Evolutionary conservation across 441 rosid species (phyloP), one percentile per base, ranked within the genome.

Genomic region (Erysimum cheiri): DNA sequence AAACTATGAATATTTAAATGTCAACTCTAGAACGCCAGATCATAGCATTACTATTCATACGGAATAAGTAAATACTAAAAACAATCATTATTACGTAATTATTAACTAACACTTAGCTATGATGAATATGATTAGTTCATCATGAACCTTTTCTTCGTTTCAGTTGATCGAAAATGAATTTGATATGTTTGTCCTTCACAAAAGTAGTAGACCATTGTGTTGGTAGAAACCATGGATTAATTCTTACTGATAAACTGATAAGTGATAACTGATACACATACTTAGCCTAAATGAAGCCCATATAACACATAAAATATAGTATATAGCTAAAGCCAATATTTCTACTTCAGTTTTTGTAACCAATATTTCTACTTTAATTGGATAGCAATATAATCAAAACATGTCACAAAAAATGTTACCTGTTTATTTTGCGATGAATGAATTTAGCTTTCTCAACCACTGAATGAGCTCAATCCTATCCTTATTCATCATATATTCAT

Each of bases 401-500:
- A 55, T 43, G 52, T 32, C 13, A 17, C 22, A 0, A 8, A 19
- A 32, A 3, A 19, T 3, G 14, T 10, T 39, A n/a, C 12, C 2
- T 14, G 57, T 57, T 76, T 78, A 85, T 54, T 72, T 77, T 28
- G 83, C 80, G 5, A 88, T 76, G 75, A 84, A 77, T 22, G 77
- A 60, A 59, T 84, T 77, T 52, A 87, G 81, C 67, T 78, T 87
- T 71, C 65, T 66, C 80, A 85, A 76, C 97, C 96, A 92, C 36
- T 71, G 76, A 36, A 88, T 79, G 47, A 83, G 88, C 77, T 89
- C 94, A 68, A 82, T 85, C 76, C 85, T 82, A 79, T 91, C 89
- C 74, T 91, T 89, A 74, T 91, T 87, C 86, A 63, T 70, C 87
- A 88, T 82, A 80, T 84, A 89, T 39, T 83, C 85, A 60, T 89